Base-by-base conservation (phyloP, 345 rosid genomes). In the Noccaea bulbosa region DNA sequence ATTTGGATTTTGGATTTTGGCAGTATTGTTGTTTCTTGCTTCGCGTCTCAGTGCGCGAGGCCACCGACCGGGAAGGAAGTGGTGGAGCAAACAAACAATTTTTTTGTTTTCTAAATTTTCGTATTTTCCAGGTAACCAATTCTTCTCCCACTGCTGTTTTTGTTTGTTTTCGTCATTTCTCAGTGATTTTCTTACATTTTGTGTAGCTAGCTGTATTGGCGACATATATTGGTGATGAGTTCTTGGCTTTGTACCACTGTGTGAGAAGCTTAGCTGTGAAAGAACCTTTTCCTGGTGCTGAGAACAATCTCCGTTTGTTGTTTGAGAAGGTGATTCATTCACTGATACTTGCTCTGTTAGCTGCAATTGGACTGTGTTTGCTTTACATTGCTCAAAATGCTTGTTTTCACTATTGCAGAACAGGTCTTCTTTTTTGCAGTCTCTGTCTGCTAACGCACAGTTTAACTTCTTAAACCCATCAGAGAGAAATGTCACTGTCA, bases 271-370 rank as follows among this genome's bases (percentile, higher is more conserved):
- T 94, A 76, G 96, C 99, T 9, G 88, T 91, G 52, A 89, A 84
- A 77, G 99, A 94, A 57, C 97, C 95, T 52, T 94, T 94, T 65
- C 97, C 93, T 17, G 96, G 93, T 81, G 91, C 97, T 47, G 79
- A 80, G 81, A 81, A 85, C 75, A 94, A 94, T 86, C 95, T 94
- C 41, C 50, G 77, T 63, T 71, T 83, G 66, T 79, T 88, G 66
- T 88, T 91, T 62, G 97, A 94, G 79, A 88, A 82, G 84, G 99
- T 94, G 82, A 85, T 57, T 75, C 56, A 34, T 40, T 17, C 12
- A 65, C 39, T 20, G 27, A 30, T 33, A 37, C 69, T 10, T 61
- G n/a, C 40, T 41, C n/a, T 70, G 2, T 8, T 12, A 15, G 8
- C 45, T 46, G 54, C 44, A 24, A 14, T 14, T 3, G 7, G 39